Evolutionary conservation across 495 filamentous ascomycete species (phyloP), one percentile per base, ranked within the genome.

Genomic region (Hypoxylon intermedium): DNA sequence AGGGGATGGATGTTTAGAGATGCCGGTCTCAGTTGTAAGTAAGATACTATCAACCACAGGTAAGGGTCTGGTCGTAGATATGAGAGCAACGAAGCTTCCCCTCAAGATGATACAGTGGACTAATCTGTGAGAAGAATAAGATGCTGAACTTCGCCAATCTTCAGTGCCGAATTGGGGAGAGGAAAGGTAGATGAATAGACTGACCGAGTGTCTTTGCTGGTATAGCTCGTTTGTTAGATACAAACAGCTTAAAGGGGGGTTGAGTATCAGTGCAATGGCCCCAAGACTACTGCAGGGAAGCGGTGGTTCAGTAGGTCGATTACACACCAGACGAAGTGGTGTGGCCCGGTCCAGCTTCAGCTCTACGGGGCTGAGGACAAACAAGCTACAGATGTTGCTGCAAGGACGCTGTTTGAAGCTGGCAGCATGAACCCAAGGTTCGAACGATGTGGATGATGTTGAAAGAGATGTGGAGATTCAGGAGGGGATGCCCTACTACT

Each of bases 291-390:
- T 36, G 40, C 40, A 52, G 0, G 5, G 40, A 55, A 52, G 34
- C 20, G 42, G 15, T 52, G 33, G 18, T 40, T n/a, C 26, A 21
- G 12, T 12, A 28, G 42, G 33, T 37, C 43, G 7, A 9, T 34
- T 41, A 63, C 40, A 40, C 57, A 19, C 43, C 16, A 47, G 52
- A 40, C 5, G 33, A 55, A 33, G 41, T 47, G 52, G 40, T 44
- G 44, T 0, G 43, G 19, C 34, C 23, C 31, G 3, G 5, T 58
- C n/a, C 12, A 5, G 9, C 12, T 13, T 34, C 9, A 11, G 31
- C 31, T 11, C 2, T 48, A 20, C 24, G 51, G 31, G 24, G 24
- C 41, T n/a, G 20, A 24, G 20, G 12, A 15, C 49, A 53, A 54
- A 37, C 58, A 26, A 54, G 36, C 21, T 38, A 42, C 11, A 13